Conservation (phyloP, 129 eudicot species). For the Escallonia rubra region DNA sequence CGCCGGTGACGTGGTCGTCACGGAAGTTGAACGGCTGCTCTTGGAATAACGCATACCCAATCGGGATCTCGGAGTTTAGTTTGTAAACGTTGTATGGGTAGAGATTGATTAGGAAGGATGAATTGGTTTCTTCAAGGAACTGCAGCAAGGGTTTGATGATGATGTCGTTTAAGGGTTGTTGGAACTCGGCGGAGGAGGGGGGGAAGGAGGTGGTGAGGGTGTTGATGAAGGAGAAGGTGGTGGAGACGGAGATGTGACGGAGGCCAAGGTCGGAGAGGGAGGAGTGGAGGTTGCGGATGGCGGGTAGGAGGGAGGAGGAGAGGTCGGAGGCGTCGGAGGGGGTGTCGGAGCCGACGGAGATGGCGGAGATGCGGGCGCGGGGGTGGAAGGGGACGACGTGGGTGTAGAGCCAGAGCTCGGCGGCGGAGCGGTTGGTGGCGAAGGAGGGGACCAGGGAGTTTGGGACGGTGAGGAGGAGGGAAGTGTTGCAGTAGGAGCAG, state of each 20-base stretch:
- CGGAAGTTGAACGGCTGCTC: conserved; percentile 56
- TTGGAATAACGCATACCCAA: conserved; percentile 65
- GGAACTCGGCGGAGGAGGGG: conserved; percentile 81
- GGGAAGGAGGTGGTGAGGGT: conserved; percentile 65
- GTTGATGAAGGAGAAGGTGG: conserved; percentile 61
- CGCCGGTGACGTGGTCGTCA: conserved; percentile 72
- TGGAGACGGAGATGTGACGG: conserved; percentile 55
- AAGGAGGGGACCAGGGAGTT: conserved; percentile 51
- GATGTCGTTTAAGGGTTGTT: conserved; percentile 36
- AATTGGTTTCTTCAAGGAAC: conserved; percentile 55
- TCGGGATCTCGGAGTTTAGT: conserved; percentile 47
- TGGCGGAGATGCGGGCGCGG: conserved; percentile 58
- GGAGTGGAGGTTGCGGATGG: conserved; percentile 54
- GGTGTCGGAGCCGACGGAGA: conserved; percentile 69
- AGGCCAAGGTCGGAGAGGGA: conserved; percentile 60
- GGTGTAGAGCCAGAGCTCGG: conserved; percentile 50
- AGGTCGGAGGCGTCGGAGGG: conserved; percentile 32
- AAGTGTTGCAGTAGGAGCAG: conserved; percentile 69
- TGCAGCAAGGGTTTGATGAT: conserved; percentile 60
- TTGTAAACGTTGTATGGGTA: conserved; percentile 60
- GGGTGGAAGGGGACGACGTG: conserved; percentile 85
- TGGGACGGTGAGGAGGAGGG: conserved; percentile 75
- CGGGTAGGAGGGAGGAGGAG: conserved; percentile 49
- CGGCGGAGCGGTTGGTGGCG: conserved; percentile 67
- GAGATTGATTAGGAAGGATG: conserved; percentile 62